Base-by-base conservation (phyloP, 1,284 basidiomycete species). In the Cystobasidium slooffiae region DNA sequence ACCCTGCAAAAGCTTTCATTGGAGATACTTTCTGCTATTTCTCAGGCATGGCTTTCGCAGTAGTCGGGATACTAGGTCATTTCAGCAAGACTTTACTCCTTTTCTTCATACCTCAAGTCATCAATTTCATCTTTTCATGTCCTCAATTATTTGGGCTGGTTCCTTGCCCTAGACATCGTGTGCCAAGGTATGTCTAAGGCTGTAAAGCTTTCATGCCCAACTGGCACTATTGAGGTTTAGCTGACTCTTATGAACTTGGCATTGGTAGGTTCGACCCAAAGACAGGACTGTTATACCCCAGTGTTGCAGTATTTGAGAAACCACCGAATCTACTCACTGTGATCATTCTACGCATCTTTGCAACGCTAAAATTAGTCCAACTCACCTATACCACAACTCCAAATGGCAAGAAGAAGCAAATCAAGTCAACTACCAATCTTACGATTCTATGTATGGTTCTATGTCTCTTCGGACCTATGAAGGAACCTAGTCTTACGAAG, bases 1-100 rank as follows among this genome's bases (percentile, higher is more conserved):
- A 97, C 81, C 97, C 97, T 0, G 92, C 96, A 7, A 87, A 89
- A 41, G 94, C 88, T 0, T 99, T 99, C 82, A 93, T 95, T 0
- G 97, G 97, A 1, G 97, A 99, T 81, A 99, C 97, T 0, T 88
- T 98, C 51, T 99, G 97, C 83, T 99, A 99, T 83, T 90, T 98
- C 72, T 90, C 94, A 0, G 97, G 94, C 75, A 97, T 97, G 94
- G 93, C 94, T 0, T 97, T 97, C 81, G 90, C 95, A 0, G 94
- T 95, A 16, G 94, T 96, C 44, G 94, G 93, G 10, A 96, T 97
- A 76, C 91, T 96, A 80, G 94, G 92, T 0, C 97, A 99, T 83
- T 98, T 97, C 82, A 93, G 92, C 70, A 99, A 99, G 84, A 99
- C 96, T 0, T 85, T 99, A 4, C 86, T 98, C 64, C 85, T 99